Evolutionary conservation across 192 early-diverging fungal genomes (phyloP).

Genomic region (Coemansia asiatica): DNA sequence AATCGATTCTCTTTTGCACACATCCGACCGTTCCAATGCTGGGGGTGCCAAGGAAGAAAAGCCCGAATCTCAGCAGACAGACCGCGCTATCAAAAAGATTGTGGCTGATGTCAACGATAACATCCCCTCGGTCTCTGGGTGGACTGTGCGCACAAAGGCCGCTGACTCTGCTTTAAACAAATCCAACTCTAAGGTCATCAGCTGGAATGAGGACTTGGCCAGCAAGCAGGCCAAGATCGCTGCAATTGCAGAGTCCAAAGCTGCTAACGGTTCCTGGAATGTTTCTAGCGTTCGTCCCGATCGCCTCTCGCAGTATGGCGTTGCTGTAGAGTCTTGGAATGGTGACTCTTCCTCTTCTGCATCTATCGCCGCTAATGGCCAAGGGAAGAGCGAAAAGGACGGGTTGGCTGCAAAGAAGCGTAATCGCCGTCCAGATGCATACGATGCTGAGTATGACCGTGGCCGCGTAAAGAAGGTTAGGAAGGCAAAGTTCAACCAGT

Average conservation of each 20-base stretch:
- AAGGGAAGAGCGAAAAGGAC: conserved; percentile 21
- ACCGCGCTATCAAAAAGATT: conserved; percentile 5
- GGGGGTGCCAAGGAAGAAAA: background rate
- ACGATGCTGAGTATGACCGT: conserved; percentile 73
- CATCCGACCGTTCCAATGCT: background rate
- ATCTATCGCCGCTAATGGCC: conserved; percentile 27
- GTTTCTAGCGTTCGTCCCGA: conserved; percentile 27
- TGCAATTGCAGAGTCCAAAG: conserved; percentile 56
- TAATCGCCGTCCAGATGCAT: conserved; percentile 60
- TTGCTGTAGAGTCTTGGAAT: conserved; percentile 56
- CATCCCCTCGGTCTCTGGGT: conserved; percentile 15
- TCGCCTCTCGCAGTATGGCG: conserved; percentile 58
- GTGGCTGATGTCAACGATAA: conserved; percentile 4
- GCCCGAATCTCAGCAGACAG: background rate
- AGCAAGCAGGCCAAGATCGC: conserved; percentile 52
- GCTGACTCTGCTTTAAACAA: background rate
- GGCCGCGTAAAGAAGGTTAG: conserved; percentile 75
- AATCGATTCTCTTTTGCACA: background rate
- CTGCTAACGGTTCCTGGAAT: conserved; percentile 46
- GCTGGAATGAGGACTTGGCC: conserved; percentile 50
- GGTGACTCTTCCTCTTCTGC: conserved; percentile 44
- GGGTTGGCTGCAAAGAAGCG: conserved; percentile 49
- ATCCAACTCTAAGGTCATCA: conserved; percentile 22
- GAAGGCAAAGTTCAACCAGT: conserved; percentile 54
- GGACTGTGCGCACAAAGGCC: conserved; percentile 36